Base-by-base conservation (phyloP, 2,329 filamentous ascomycete species). In the Arthrobotrys iridis region DNA sequence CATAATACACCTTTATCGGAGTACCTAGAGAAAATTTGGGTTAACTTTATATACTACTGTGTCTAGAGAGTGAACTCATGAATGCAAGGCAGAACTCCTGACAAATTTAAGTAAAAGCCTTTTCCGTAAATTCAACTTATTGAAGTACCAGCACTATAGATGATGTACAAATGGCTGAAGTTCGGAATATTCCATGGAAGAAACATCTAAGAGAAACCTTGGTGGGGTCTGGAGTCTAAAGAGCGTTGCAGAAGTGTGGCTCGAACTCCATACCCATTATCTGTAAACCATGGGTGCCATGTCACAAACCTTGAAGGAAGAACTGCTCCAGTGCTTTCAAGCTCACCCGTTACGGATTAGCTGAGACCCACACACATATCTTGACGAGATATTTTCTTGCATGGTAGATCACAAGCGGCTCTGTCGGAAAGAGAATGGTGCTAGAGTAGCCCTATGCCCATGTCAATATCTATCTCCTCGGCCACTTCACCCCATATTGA, bases 341-440 rank as follows among this genome's bases (percentile, higher is more conserved):
- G 22, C 26, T 40, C 33, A 28, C 50, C 50, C 50, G 7, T 48
- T 50, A 40, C 41, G 37, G 48, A 8, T 22, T 55, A 58, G 37
- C 26, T 10, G 18, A 22, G 65, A 70, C 65, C 65, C 65, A 70
- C 64, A 40, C 20, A 20, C 13, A 52, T 26, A 50, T 28, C 20
- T 70, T 70, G 55, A 70, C 65, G 43, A 70, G 65, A 60, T 22
- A 70, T 70, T 70, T 70, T 70, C 43, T 30, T 70, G 48, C 45
- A 35, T 70, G 65, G 55, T 45, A 45, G 65, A 62, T 60, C 55
- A 60, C 57, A 62, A 70, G 65, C 55, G 65, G 65, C 65, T 70
- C 65, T 33, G 50, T 70, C 65, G 65, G 65, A 70, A 58, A 48
- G 55, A 70, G 55, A 60, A 70, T 26, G 65, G 55, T 62, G 45